Percentiles rank a stretch among this genome's conserved stretches.
Evolutionary conservation across 75 land plant genomes (phyloP).

Genomic region (Selaginella tamariscina): DNA sequence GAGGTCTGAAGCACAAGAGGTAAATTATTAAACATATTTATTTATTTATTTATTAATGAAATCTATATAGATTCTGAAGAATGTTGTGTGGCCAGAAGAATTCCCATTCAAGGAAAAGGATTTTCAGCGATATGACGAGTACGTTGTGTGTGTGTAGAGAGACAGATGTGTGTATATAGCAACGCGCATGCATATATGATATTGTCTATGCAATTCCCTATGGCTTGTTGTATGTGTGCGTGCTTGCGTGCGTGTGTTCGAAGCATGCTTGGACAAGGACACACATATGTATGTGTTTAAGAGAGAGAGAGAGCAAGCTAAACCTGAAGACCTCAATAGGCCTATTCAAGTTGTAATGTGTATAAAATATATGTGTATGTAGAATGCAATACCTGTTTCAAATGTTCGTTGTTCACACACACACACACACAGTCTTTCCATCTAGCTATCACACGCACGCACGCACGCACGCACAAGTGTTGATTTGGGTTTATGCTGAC

Average conservation of each 20-base stretch:
- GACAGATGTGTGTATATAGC: no score
- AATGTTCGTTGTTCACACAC: neutral
- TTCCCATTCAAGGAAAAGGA: conserved; percentile 87
- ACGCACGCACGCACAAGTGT: no score
- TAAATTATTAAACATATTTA: neutral
- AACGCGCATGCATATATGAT: neutral
- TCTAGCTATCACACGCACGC: neutral
- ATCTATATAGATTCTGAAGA: conserved; percentile 44
- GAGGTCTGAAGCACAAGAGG: neutral
- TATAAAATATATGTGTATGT: neutral
- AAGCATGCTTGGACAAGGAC: no score
- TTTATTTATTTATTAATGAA: neutral
- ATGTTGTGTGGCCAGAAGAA: conserved; percentile 87
- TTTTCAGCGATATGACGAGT: conserved; percentile 92
- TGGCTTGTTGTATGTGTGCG: neutral
- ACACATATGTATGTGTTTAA: no score
- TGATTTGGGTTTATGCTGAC: conserved; percentile 4
- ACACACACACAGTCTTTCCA: neutral
- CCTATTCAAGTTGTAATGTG: no score
- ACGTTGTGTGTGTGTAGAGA: conserved; percentile 4
- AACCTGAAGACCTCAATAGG: no score
- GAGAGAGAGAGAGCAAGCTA: neutral
- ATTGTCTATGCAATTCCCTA: neutral
- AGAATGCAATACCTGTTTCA: neutral
- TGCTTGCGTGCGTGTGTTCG: neutral